phyloP scores from a whole-genome alignment of 78 protist species.

The Thecamonas trahens region DNA sequence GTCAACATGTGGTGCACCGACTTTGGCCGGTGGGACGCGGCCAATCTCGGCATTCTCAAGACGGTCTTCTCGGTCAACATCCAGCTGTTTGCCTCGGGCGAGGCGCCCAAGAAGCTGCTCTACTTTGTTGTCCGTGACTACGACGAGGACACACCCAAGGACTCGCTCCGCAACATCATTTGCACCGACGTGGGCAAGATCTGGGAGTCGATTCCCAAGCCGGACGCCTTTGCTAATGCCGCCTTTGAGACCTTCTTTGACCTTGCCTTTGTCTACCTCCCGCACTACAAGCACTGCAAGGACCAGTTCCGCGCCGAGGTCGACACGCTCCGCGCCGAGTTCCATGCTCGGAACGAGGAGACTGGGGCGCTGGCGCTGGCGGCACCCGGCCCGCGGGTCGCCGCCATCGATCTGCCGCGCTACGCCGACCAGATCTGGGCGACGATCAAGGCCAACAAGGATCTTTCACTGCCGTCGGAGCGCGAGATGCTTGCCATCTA shows the following conservation, averaged over 20 bases:
- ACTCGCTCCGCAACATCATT: constrained; percentile 11
- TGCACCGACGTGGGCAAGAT: constrained; percentile 54
- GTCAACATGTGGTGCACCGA: constrained; percentile 85
- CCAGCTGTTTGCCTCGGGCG: constrained; percentile 37
- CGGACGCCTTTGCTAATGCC: constrained; percentile 38
- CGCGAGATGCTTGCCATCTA: constrained; percentile 78
- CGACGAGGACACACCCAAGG: constrained; percentile 48
- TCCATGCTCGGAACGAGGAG: no score
- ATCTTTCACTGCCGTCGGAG: constrained; percentile 83
- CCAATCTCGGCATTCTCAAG: constrained; percentile 65
- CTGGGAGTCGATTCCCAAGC: constrained; percentile 65
- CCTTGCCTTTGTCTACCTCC: constrained; percentile 55
- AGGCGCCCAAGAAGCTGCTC: constrained; percentile 49
- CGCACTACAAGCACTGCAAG: constrained; percentile 48
- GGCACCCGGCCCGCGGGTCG: no score
- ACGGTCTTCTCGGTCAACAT: constrained; percentile 81
- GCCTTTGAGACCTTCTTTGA: constrained; percentile 60
- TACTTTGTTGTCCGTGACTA: constrained; percentile 73
- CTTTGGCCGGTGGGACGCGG: constrained; percentile 80
- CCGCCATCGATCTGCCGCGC: constrained; percentile 64
- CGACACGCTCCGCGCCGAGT: constrained; percentile 15
- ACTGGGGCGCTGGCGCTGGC: no score
- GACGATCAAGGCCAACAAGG: constrained; percentile 70
- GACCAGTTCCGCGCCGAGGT: constrained; percentile 39
- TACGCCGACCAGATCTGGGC: constrained; percentile 30